Base-by-base conservation (phyloP, 2,329 filamentous ascomycete genomes). In the Aspergillus novofumigatus region DNA sequence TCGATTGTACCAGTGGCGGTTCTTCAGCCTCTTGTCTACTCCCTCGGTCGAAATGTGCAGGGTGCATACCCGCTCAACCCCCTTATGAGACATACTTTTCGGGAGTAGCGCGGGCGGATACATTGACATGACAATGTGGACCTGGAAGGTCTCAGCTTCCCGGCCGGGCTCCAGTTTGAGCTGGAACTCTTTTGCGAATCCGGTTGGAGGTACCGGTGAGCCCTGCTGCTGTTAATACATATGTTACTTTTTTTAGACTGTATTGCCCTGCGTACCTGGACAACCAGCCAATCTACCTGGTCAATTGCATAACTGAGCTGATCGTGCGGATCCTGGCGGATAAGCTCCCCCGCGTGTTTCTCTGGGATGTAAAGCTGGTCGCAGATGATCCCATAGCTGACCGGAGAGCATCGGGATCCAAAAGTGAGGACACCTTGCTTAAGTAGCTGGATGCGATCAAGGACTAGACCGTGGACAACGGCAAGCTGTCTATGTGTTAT, bases 371-470 rank as follows among this genome's bases (percentile, higher is more conserved):
- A 75, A 10, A 63, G 48, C 28, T 70, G 62, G 50, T 69, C 66
- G 21, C 70, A 71, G 9, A 73, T 60, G 20, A 75, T 71, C 0
- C 72, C 72, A 56, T 75, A 75, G 51, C 70, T 74, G 2, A 70
- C 63, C 2, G 68, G 70, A 8, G 68, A 69, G 55, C 72, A 71
- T 45, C 72, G 59, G 11, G 67, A 63, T 11, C 64, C 68, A 52
- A 74, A 71, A 14, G 67, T 66, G 2, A 65, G 53, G 1, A 66
- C 61, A 17, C 64, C 65, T 7, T 60, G 62, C 26, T 65, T 65
- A 10, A 73, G 53, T 29, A 68, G 64, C 50, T 74, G 71, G 7
- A 68, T 67, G 3, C 71, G 66, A 41, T 74, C 69, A 17, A 70
- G 59, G 11, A 73, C 70, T 21, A 74, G 49, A 8, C 72, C 72